Evolutionary conservation across 257 asterid species (phyloP).

Genomic region (Paulownia fortunei): DNA sequence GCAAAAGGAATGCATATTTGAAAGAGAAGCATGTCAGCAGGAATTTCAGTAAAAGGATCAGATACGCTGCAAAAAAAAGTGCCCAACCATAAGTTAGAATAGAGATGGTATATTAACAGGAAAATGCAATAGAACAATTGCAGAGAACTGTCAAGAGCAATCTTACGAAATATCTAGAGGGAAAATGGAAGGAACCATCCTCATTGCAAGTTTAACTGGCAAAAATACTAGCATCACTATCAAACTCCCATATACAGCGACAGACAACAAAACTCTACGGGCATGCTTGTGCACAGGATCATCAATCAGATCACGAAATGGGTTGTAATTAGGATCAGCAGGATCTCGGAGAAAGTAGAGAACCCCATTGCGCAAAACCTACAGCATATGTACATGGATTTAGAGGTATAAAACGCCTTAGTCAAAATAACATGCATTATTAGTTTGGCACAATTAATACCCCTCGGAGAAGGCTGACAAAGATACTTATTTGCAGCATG

Average conservation of each 20-base stretch:
- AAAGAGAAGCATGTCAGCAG: conserved; percentile 97
- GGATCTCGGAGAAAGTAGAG: conserved; percentile 98
- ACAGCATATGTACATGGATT: conserved; percentile 32
- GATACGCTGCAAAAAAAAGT: conserved; percentile 68
- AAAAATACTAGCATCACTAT: conserved; percentile 96
- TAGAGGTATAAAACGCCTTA: background rate
- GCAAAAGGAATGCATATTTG: conserved; percentile 99
- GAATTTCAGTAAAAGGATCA: conserved; percentile 97
- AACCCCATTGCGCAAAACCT: conserved; percentile 96
- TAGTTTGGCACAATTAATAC: conserved; percentile 45
- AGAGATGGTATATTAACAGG: conserved; percentile 15
- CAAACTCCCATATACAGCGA: conserved; percentile 94
- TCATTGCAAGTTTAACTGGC: conserved; percentile 98
- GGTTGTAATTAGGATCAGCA: conserved; percentile 98
- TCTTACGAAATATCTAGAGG: conserved; percentile 98
- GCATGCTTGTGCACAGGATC: conserved; percentile 99
- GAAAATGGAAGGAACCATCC: conserved; percentile 83
- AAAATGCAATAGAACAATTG: conserved; percentile 1
- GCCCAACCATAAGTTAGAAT: conserved; percentile 11
- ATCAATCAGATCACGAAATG: conserved; percentile 96
- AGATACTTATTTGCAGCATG: conserved; percentile 98
- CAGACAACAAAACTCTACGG: conserved; percentile 94
- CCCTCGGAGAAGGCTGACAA: conserved; percentile 99
- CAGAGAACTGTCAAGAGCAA: conserved; percentile 20
- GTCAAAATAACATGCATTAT: background rate